These are phyloP conservation scores for Salix koriyanagi DNA, from an alignment of 345 rosid genomes.

Conservation along the genomic window DNA sequence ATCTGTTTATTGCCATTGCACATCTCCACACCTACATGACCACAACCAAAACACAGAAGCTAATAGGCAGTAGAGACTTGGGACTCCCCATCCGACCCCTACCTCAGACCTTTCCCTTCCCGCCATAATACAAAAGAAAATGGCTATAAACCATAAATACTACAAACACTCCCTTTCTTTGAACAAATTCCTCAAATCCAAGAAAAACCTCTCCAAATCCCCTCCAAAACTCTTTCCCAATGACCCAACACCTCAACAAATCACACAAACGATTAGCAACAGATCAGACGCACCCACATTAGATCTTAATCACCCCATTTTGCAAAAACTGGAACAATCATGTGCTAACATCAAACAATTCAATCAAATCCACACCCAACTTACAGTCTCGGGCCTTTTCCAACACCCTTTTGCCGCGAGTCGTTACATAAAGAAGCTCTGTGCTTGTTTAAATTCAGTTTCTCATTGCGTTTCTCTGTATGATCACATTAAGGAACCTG, in stretches of 20 bases:
- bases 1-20: no score
- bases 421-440: slow-evolving; percentile 53
- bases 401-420: slow-evolving; percentile 49
- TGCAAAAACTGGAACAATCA: slow-evolving; percentile 37
- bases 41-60: no score
- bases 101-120: neutral
- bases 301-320: slow-evolving; percentile 33
- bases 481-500: slow-evolving; percentile 41
- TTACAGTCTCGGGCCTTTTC: slow-evolving; percentile 36
- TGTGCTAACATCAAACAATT: slow-evolving; percentile 33
- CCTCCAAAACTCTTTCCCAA: slow-evolving; percentile 44
- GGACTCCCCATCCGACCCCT: no score
- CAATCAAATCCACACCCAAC: slow-evolving; percentile 44
- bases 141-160: slow-evolving; percentile 13
- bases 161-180: slow-evolving; percentile 24
- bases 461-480: slow-evolving; percentile 40
- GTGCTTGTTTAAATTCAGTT: slow-evolving; percentile 33
- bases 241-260: slow-evolving; percentile 17
- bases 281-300: neutral
- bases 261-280: neutral
- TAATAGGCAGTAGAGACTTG: no score
- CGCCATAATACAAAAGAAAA: slow-evolving; percentile 8
- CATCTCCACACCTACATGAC: no score
- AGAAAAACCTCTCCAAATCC: slow-evolving; percentile 39
- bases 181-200: slow-evolving; percentile 40